Evolutionary conservation across 768 basidiomycete genomes (phyloP), one percentile per base, ranked within the genome.

Genomic region (Hygrocybe coccinea): DNA sequence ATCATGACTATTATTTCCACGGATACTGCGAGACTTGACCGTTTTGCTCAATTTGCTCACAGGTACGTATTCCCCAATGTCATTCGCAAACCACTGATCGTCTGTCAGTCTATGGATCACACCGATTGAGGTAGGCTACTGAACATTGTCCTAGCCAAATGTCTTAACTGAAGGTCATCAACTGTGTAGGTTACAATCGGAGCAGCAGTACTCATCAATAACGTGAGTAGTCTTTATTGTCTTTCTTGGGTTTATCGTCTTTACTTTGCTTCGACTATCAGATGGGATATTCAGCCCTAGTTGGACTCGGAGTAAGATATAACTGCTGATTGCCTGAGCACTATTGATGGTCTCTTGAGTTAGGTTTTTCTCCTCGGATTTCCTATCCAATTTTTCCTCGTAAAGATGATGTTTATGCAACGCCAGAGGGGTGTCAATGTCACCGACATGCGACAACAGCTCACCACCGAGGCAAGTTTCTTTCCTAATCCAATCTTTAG

Each of bases 261-360:
- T 5, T 17, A 21, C 55, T 15, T 56, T 46, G 12, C 38, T 38
- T 24, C 19, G 19, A 19, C 45, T 21, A 50, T 5, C 39, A 79
- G 69, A 65, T 83, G n/a, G 79, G 81, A 3, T 76, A 76, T 60
- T 81, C 80, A 15, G 82, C 79, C 0, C 71, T 84, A 3, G 80
- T 83, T 37, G 79, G 77, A 11, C 65, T 80, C 29, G 79, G 70
- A 3, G 76, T 76, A 64, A 45, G 66, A 61, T 39, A 25, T 44
- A 29, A 9, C 10, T 6, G 64, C 11, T 56, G 59, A 11, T 50
- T 64, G 5, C 54, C 33, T 41, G 39, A 38, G 25, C 24, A 19
- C 53, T 50, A 25, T 21, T 41, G 10, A 15, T 17, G n/a, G 10
- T 19, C 24, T 41, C 24, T 17, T 21, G 7, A 12, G 7, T 25